phyloP scores from a whole-genome alignment of 2,329 filamentous ascomycete species.

The Biscogniauxia mediterranea region DNA sequence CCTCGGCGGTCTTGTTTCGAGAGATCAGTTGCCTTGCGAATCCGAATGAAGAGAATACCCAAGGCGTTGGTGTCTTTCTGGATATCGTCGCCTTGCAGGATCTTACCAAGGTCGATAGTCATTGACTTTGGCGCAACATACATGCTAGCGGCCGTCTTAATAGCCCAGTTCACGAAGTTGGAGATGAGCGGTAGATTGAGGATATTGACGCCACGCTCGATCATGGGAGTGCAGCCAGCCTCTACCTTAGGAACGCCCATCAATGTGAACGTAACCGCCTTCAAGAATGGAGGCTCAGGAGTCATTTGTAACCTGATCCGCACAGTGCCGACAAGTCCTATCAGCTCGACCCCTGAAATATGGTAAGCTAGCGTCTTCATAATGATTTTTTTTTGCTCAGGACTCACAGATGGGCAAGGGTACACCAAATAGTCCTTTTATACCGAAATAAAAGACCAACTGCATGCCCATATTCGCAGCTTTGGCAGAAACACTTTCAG shows the following conservation, averaged over 20 bases:
- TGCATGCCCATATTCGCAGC: constrained; percentile 98
- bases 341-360: constrained; percentile 69
- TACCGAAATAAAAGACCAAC: constrained; percentile 86
- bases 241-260: constrained; percentile 91
- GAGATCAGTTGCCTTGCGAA: constrained; percentile 81
- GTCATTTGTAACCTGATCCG: constrained; percentile 80
- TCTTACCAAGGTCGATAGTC: constrained; percentile 85
- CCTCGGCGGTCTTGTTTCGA: constrained; percentile 89
- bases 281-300: constrained; percentile 88
- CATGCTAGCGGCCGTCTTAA: constrained; percentile 80
- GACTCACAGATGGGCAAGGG: constrained; percentile 72
- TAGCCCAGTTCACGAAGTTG: constrained; percentile 95
- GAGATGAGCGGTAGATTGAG: constrained; percentile 90
- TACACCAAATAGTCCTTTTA: constrained; percentile 85
- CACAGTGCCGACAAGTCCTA: constrained; percentile 84
- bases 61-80: constrained; percentile 85
- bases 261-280: constrained; percentile 86
- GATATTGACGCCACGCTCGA: constrained; percentile 87
- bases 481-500: constrained; percentile 70
- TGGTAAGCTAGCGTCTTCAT: constrained; percentile 13
- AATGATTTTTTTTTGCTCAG: constrained; percentile 2
- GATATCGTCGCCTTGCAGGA: constrained; percentile 88
- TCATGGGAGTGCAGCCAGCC: constrained; percentile 87
- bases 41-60: constrained; percentile 88
- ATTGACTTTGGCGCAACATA: constrained; percentile 95